These are phyloP conservation scores for Moesziomyces antarcticus DNA, from an alignment of 1,284 basidiomycete species.

Conservation along the genomic window DNA sequence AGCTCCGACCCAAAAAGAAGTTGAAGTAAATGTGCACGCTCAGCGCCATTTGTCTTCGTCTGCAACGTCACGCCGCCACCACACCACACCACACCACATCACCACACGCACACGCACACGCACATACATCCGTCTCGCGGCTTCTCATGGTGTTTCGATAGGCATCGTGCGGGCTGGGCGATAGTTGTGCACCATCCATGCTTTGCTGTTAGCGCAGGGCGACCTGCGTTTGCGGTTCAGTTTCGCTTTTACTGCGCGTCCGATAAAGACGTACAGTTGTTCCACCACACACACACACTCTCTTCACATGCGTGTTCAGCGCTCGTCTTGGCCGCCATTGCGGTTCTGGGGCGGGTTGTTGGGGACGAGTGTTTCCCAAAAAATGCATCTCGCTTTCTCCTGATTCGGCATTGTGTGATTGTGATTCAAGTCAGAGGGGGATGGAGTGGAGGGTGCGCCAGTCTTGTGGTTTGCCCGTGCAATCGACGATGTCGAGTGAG, in stretches of 20 bases:
- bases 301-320: too few species aligned
- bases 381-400: conserved; percentile 11
- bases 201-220: too few species aligned
- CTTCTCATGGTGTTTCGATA: not conserved
- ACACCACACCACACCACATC: conserved; percentile 1
- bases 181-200: not conserved
- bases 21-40: conserved; percentile 78
- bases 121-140: not conserved
- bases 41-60: conserved; percentile 1
- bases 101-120: too few species aligned
- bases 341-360: conserved; percentile 1
- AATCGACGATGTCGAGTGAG: conserved; percentile 27
- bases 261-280: conserved; percentile 11
- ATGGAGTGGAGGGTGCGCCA: conserved; percentile 21
- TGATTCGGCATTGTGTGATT: conserved; percentile 9
- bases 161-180: not conserved
- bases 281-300: conserved; percentile 7
- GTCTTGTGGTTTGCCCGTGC: conserved; percentile 17
- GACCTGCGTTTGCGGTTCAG: too few species aligned
- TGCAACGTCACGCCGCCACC: conserved; percentile 4
- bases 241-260: not conserved
- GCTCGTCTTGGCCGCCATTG: not conserved
- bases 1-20: conserved; percentile 84
- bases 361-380: conserved; percentile 1
- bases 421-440: conserved; percentile 9